Percentiles rank a stretch among this genome's conserved stretches.
Conservation (phyloP, 2,329 filamentous ascomycete species). For the Curvularia spicifera region DNA sequence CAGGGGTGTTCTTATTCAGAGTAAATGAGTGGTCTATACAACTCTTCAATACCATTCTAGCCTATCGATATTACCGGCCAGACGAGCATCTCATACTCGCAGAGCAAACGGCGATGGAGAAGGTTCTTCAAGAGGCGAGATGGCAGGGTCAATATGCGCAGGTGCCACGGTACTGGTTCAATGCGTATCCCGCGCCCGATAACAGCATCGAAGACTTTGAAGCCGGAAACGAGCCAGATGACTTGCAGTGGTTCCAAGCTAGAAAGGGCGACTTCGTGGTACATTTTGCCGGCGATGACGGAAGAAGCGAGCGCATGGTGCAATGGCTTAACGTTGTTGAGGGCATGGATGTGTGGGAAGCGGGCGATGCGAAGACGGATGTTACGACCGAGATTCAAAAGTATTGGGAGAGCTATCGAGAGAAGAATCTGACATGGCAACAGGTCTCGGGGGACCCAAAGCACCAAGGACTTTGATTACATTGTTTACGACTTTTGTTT, state of each 20-base stretch:
- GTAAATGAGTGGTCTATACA: slow-evolving; percentile 50
- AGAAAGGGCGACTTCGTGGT: slow-evolving; percentile 52
- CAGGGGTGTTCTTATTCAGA: slow-evolving; percentile 52
- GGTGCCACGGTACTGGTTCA: slow-evolving; percentile 55
- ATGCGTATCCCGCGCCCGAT: slow-evolving; percentile 49
- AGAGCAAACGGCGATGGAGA: slow-evolving; percentile 53
- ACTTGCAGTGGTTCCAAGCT: slow-evolving; percentile 45
- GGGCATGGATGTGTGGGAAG: slow-evolving; percentile 33
- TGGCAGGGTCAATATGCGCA: slow-evolving; percentile 43
- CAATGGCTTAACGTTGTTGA: slow-evolving; percentile 42
- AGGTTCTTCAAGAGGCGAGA: slow-evolving; percentile 40
- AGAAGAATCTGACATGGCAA: background rate
- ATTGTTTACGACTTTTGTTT: background rate
- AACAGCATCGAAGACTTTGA: slow-evolving; percentile 26
- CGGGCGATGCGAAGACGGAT: slow-evolving; percentile 30
- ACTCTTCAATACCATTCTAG: slow-evolving; percentile 49
- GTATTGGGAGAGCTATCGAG: slow-evolving; percentile 21
- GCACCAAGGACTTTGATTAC: background rate
- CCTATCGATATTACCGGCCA: slow-evolving; percentile 49
- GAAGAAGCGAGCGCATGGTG: slow-evolving; percentile 46
- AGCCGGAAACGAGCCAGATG: slow-evolving; percentile 47
- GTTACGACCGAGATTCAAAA: slow-evolving; percentile 33
- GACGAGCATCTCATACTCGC: slow-evolving; percentile 43
- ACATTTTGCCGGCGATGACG: slow-evolving; percentile 50
- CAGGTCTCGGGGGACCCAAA: background rate